Percentiles rank a stretch among this genome's conserved stretches.
Conservation (phyloP, 352 stramenopile genomes). For the Phytopythium montanum region DNA sequence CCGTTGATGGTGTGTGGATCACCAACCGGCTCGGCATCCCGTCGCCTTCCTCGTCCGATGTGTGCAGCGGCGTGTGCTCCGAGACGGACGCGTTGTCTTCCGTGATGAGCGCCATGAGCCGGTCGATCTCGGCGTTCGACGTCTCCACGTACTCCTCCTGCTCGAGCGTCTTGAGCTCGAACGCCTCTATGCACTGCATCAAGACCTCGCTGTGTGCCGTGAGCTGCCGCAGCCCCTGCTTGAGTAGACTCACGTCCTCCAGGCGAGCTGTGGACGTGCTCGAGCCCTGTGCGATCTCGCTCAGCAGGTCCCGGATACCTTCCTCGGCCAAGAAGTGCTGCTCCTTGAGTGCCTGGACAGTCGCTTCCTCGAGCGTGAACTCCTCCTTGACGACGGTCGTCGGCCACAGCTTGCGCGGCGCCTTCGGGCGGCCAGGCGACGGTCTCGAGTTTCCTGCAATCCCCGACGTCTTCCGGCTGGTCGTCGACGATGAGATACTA, state of each 20-base stretch:
- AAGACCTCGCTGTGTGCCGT: conserved; percentile 39
- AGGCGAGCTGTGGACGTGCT: conserved; percentile 24
- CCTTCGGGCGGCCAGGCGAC: conserved; percentile 15
- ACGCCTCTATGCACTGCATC: conserved; percentile 45
- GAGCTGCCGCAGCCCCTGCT: conserved; percentile 36
- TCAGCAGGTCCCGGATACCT: conserved; percentile 60
- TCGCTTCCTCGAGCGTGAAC: conserved; percentile 38
- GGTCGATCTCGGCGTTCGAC: conserved; percentile 41
- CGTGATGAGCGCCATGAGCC: conserved; percentile 30
- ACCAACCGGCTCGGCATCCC: not conserved
- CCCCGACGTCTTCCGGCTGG: not conserved
- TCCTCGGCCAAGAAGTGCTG: conserved; percentile 61
- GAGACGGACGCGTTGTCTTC: conserved; percentile 13
- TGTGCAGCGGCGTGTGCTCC: conserved; percentile 10
- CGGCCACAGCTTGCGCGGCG: conserved; percentile 37
- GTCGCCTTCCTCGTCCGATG: conserved; percentile 1
- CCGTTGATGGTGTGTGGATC: conserved; percentile 3
- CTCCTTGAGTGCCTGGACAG: conserved; percentile 57
- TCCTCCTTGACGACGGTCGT: conserved; percentile 30
- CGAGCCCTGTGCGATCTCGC: conserved; percentile 22
- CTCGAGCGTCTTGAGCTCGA: conserved; percentile 36
- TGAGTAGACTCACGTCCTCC: conserved; percentile 56
- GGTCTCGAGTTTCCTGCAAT: conserved; percentile 1
- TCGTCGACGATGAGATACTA: conserved; percentile 2
- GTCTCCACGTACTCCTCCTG: conserved; percentile 40